Base-by-base conservation (phyloP, 2,329 filamentous ascomycete species). In the Capronia americana region DNA sequence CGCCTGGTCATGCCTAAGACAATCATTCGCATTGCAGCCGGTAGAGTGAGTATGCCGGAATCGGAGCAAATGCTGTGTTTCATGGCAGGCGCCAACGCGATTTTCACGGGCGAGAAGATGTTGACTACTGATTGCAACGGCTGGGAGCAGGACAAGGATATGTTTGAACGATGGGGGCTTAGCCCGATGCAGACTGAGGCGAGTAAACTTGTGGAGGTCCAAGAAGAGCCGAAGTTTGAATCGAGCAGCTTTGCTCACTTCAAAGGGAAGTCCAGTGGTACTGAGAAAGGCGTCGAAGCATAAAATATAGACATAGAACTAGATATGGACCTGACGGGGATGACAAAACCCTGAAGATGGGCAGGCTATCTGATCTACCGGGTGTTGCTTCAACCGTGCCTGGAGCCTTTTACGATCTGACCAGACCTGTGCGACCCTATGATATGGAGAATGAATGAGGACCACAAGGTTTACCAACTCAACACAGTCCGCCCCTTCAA, bases 91-190 rank as follows among this genome's bases (percentile, higher is more conserved):
- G 93, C 93, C 0, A 97, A 97, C 74, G 93, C 93, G n/a, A 90
- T 97, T 38, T 97, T 97, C 76, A 97, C 93, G 0, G 93, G 93
- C 8, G 93, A 97, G 82, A 96, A 94, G 84, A 96, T 97, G 93
- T 78, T 96, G 79, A 97, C 93, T 4, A 97, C 93, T 0, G 91
- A 93, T 64, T 96, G 92, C 76, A 93, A 92, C 72, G 92, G 92
- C 32, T 97, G 92, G 91, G 92, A 95, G 69, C 91, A 96, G 79
- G 93, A 97, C 74, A 88, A 87, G 69, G 88, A 82, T 50, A 92
- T 96, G 88, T 96, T 97, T 80, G 86, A 88, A 1, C 85, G 87
- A 59, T 96, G 92, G 90, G 93, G 93, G 0, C 80, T 95, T 65
- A 84, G 87, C 74, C 91, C 92, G 0, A 96, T 97, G 92, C 79